Evolutionary conservation across 148 eudicot genomes (phyloP).

Genomic region (Beta vulgaris): DNA sequence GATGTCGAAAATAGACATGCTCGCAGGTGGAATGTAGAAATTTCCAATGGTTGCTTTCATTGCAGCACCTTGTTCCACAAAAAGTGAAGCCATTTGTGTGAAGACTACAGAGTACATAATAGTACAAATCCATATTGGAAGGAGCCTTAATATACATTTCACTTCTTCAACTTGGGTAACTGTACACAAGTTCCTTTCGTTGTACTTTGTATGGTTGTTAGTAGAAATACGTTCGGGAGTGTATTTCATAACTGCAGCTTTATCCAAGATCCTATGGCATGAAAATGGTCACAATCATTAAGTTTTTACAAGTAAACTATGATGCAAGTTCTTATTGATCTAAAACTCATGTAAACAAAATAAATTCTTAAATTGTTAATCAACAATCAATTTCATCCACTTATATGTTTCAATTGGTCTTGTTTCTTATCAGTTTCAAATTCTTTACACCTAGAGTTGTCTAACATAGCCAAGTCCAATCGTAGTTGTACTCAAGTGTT

Average conservation of each 20-base stretch:
- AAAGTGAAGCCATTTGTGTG: constrained; percentile 77
- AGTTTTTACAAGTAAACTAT: not conserved
- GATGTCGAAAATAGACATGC: constrained; percentile 80
- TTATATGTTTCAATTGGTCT: too few species aligned
- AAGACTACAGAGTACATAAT: constrained; percentile 72
- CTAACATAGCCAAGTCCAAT: too few species aligned
- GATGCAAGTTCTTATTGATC: too few species aligned
- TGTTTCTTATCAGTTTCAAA: too few species aligned
- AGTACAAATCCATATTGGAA: constrained; percentile 83
- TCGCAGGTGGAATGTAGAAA: constrained; percentile 72
- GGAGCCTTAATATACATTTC: constrained; percentile 63
- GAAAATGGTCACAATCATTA: too few species aligned
- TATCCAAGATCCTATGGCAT: constrained; percentile 53
- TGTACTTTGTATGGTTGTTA: constrained; percentile 3
- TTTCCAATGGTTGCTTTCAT: constrained; percentile 47
- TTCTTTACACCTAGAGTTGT: too few species aligned
- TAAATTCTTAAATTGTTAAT: too few species aligned
- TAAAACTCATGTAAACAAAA: too few species aligned
- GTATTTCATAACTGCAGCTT: constrained; percentile 45
- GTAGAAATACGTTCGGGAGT: not conserved
- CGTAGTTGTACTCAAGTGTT: not conserved
- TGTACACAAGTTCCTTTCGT: constrained; percentile 55
- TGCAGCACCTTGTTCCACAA: constrained; percentile 80
- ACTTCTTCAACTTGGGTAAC: constrained; percentile 84
- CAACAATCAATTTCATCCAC: too few species aligned